Base-by-base conservation (phyloP, 805 yeast genomes). In the Sugiyamaella floridensis region DNA sequence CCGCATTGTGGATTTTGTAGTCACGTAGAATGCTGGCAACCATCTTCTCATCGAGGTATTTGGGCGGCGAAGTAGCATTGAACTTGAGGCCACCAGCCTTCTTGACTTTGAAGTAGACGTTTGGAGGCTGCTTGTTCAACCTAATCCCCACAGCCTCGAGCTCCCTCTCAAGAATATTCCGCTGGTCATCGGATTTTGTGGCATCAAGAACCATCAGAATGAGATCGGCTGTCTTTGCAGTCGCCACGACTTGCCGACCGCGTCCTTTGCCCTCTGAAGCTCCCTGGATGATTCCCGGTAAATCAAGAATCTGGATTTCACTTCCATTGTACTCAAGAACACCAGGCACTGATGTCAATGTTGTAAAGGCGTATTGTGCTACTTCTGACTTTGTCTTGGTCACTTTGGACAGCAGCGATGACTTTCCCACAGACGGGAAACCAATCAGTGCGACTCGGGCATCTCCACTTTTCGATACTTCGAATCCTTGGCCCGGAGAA, bases 191-290 rank as follows among this genome's bases (percentile, higher is more conserved):
- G 28, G 95, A 87, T 67, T 93, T 93, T 1, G 99, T 92, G 1
- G 98, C 97, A 71, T 92, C 99, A 58, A 92, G 71, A 51, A 92
- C 89, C 96, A 92, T 93, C 64, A 92, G 72, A 56, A 92, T 84
- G 64, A 92, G 73, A 65, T 93, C 98, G 0, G 97, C 89, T 0
- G 98, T 92, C 67, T 93, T 85, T 0, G 97, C 96, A 0, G 97
- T 93, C 1, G 98, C 86, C 58, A 92, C 90, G 43, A 93, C 98
- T 68, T 93, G 98, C 62, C 96, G 79, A 53, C 98, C 98, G 69
- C 99, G 81, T 62, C 99, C 99, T 69, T 90, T 90, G 63, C 98
- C 98, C 66, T 88, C 96, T 37, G 95, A 78, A 3, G 98, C 98
- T 44, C 98, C 98, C 67, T 87, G 88, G 53, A 92, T 92, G 61